Conservation (phyloP, 2,329 filamentous ascomycete genomes). For the Pseudocercospora macadamiae region DNA sequence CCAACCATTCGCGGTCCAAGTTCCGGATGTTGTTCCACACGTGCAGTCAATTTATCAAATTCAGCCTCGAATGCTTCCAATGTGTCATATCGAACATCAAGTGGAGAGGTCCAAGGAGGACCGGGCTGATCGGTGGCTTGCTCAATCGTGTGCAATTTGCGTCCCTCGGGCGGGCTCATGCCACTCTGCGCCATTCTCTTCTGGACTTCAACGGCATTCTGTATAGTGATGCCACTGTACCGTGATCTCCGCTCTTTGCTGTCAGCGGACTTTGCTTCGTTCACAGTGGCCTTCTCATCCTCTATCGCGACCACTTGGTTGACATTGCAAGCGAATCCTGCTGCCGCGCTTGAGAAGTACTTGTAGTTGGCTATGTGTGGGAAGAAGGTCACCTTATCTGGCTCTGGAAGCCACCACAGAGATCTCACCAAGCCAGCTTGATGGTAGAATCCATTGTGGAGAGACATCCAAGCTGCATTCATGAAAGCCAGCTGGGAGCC, state of each 20-base stretch:
- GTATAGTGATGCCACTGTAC: conserved; percentile 11
- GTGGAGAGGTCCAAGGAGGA: not conserved
- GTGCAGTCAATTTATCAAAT: not conserved
- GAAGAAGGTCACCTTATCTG: conserved; percentile 62
- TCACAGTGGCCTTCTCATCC: not conserved
- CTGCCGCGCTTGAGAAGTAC: not conserved
- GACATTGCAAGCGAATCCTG: conserved; percentile 64
- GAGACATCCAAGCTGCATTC: conserved; percentile 62
- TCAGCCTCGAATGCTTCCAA: not conserved
- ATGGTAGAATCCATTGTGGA: conserved; percentile 58
- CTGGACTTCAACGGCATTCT: conserved; percentile 45
- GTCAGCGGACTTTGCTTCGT: not conserved
- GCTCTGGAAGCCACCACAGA: conserved; percentile 70
- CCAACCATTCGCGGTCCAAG: too few species aligned
- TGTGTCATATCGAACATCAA: not conserved
- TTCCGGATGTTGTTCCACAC: not conserved
- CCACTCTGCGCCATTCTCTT: conserved; percentile 40
- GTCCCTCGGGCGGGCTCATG: conserved; percentile 13
- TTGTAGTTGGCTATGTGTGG: conserved; percentile 50
- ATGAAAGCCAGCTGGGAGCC: conserved; percentile 54
- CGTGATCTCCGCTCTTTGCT: not conserved
- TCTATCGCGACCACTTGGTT: conserved; percentile 41
- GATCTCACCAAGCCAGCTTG: conserved; percentile 78
- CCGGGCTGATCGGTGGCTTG: not conserved
- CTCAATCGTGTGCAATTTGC: not conserved